Conservation (phyloP, 768 basidiomycete genomes). For the Dioszegia hungarica region DNA sequence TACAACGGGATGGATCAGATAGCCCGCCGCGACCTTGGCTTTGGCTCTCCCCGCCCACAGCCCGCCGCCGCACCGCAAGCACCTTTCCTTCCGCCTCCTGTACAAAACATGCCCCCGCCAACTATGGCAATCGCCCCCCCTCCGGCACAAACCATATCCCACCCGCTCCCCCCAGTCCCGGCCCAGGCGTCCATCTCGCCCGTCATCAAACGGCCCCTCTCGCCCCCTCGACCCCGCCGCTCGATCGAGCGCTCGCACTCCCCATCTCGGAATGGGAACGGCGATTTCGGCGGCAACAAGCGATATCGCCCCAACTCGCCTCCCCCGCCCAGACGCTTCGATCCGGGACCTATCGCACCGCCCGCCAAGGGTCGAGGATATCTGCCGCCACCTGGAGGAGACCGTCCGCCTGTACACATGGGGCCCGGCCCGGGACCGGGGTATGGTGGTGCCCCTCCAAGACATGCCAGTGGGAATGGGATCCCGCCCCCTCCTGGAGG, state of each 20-base stretch:
- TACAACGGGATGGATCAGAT: conserved; percentile 83
- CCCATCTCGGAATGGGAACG: conserved; percentile 6
- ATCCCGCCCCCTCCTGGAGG: not conserved
- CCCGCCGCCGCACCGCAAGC: conserved; percentile 20
- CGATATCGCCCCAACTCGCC: conserved; percentile 20
- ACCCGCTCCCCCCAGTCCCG: not conserved
- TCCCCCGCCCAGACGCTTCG: conserved; percentile 16
- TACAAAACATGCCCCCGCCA: conserved; percentile 1
- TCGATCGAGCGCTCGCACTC: conserved; percentile 17
- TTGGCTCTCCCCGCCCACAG: conserved; percentile 56
- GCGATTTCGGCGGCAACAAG: conserved; percentile 12
- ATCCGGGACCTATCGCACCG: not conserved
- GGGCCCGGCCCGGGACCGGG: too few species aligned
- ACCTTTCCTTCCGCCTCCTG: conserved; percentile 10
- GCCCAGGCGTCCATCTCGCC: not conserved
- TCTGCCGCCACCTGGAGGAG: not conserved
- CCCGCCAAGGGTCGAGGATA: not conserved
- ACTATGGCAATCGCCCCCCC: conserved; percentile 21
- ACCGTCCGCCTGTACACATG: not conserved
- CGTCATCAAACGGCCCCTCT: conserved; percentile 14
- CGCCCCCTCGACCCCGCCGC: conserved; percentile 8
- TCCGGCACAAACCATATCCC: conserved; percentile 34
- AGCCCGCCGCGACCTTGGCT: conserved; percentile 80
- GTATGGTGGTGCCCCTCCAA: too few species aligned
- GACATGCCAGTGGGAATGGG: too few species aligned